Percentiles rank a stretch among this genome's conserved stretches.
Conservation (phyloP, 768 basidiomycete genomes). For the Suillus clintonianus region DNA sequence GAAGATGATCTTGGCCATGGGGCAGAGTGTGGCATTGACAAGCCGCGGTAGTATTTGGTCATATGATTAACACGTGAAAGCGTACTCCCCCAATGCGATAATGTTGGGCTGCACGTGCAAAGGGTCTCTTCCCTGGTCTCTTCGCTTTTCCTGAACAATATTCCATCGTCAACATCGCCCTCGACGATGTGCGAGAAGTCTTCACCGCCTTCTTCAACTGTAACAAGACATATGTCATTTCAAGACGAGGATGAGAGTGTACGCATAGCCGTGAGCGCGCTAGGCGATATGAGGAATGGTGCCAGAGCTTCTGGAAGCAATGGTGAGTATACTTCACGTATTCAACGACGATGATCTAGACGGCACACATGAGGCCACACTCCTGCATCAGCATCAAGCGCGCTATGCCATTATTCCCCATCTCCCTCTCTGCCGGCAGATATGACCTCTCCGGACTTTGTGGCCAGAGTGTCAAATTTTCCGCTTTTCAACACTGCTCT, state of each 20-base stretch:
- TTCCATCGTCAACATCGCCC: neutral
- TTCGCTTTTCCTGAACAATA: slow-evolving; percentile 4
- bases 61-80: slow-evolving; percentile 27
- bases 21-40: no score
- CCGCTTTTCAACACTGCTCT: slow-evolving; percentile 76
- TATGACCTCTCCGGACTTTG: slow-evolving; percentile 32
- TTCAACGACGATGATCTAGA: neutral
- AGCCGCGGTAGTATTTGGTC: slow-evolving; percentile 5
- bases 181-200: slow-evolving; percentile 16
- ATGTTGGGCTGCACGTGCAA: slow-evolving; percentile 10
- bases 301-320: slow-evolving; percentile 13
- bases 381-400: slow-evolving; percentile 9
- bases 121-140: neutral
- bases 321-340: slow-evolving; percentile 12
- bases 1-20: neutral
- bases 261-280: slow-evolving; percentile 73
- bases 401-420: slow-evolving; percentile 12
- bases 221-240: slow-evolving; percentile 23
- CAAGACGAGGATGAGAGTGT: slow-evolving; percentile 74
- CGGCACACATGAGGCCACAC: slow-evolving; percentile 1
- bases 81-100: slow-evolving; percentile 4
- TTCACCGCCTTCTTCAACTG: slow-evolving; percentile 13
- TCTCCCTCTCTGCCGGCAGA: slow-evolving; percentile 15
- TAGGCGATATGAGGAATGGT: slow-evolving; percentile 76
- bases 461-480: slow-evolving; percentile 63